A percentile compares a stretch with the other conserved stretches of the same genome.
Conservation (phyloP, 148 eudicot species). For the Rhododendron henanense region DNA sequence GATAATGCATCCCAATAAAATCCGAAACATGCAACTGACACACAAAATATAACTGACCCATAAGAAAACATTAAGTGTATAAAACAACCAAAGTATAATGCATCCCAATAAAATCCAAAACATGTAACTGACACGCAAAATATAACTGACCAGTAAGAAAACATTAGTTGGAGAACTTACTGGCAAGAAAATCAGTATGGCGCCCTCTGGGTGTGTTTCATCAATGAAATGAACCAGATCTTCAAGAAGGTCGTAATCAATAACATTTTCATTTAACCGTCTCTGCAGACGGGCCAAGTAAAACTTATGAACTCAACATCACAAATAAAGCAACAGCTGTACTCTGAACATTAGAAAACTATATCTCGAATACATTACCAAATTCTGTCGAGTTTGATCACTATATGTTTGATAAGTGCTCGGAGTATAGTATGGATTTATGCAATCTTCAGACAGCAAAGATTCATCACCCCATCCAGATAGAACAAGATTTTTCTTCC, state of each 20-base stretch:
- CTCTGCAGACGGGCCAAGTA: slow-evolving; percentile 40
- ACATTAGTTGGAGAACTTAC: slow-evolving; percentile 34
- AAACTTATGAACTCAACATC: neutral
- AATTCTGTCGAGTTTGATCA: slow-evolving; percentile 73
- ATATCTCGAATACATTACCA: slow-evolving; percentile 42
- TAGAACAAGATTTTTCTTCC: slow-evolving; percentile 80
- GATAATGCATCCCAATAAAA: too few relatives aligned
- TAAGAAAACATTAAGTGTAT: too few relatives aligned
- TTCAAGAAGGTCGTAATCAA: slow-evolving; percentile 97
- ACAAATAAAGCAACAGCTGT: neutral
- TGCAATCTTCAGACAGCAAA: slow-evolving; percentile 60
- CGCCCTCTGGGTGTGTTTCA: slow-evolving; percentile 79
- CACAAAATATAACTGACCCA: neutral
- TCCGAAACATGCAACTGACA: neutral
- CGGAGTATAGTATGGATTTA: slow-evolving; percentile 62
- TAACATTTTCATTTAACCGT: slow-evolving; percentile 84
- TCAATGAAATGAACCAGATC: slow-evolving; percentile 88
- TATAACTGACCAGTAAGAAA: neutral
- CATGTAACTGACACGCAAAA: neutral
- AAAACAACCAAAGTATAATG: neutral
- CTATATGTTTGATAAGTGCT: slow-evolving; percentile 63
- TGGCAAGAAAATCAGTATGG: slow-evolving; percentile 88
- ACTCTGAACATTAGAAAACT: neutral
- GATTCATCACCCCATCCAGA: slow-evolving; percentile 89
- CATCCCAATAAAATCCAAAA: neutral